Conservation (phyloP, 2,329 filamentous ascomycete genomes). For the Fusarium floridanum region DNA sequence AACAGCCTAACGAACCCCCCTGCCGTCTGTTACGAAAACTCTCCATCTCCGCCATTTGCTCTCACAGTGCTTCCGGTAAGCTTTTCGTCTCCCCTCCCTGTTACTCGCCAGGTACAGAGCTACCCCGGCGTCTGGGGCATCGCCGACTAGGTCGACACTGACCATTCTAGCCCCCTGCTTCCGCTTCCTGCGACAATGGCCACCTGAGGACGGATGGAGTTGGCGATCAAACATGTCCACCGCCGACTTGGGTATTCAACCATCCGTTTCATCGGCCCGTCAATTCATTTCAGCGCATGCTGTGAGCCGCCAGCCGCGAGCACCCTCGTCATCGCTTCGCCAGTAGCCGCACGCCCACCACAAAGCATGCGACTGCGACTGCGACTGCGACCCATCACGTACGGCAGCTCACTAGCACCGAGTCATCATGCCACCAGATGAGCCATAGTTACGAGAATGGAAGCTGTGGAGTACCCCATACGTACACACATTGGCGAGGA, state of each 20-base stretch:
- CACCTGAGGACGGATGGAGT: conserved; percentile 33
- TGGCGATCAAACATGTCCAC: conserved; percentile 35
- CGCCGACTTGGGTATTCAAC: conserved; percentile 24
- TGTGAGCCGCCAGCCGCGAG: conserved; percentile 7
- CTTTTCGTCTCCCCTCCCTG: conserved; percentile 11
- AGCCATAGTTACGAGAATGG: background rate
- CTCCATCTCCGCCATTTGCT: conserved; percentile 18
- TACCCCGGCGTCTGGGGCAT: conserved; percentile 15
- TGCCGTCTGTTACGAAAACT: background rate
- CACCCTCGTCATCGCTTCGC: background rate
- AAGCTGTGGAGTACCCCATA: background rate
- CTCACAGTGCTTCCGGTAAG: conserved; percentile 2
- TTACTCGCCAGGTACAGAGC: background rate
- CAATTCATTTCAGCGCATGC: conserved; percentile 16
- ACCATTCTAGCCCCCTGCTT: conserved; percentile 11
- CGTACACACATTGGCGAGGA: background rate
- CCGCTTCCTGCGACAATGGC: conserved; percentile 13
- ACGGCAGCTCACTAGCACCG: background rate
- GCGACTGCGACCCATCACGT: background rate
- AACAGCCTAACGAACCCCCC: background rate
- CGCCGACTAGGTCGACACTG: conserved; percentile 1
- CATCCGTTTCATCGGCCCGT: conserved; percentile 38
- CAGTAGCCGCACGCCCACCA: background rate
- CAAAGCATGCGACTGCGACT: background rate
- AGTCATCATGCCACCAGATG: background rate